Base-by-base conservation (phyloP, 2,329 filamentous ascomycete species). In the Colletotrichum sp. region DNA sequence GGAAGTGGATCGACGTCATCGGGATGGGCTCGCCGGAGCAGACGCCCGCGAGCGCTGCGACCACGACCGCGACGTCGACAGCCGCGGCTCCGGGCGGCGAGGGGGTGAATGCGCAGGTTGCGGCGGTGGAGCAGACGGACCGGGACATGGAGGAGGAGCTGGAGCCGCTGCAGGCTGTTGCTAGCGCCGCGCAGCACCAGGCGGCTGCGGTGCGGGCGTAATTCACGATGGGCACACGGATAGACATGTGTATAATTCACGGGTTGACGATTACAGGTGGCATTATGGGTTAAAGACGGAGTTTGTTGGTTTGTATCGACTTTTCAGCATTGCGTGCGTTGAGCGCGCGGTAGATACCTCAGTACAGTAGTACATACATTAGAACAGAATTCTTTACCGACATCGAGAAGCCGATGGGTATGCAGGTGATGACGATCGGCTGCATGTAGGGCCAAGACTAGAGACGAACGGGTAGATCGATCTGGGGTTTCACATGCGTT, bases 1-100 rank as follows among this genome's bases (percentile, higher is more conserved):
- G 90, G 90, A 81, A 83, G 57, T 90, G 87, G 87, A 87, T 92
- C 75, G 87, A 91, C 66, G 83, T 88, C 24, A 85, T 90, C 4
- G 90, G 89, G 9, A 83, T 91, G 77, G 90, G 87, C 30, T 78
- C 78, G 12, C 77, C 82, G 10, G 79, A 71, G 7, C 70, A 77
- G 70, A 26, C 28, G 21, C 34, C 72, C 39, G 39, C 39, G 18
- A 48, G 39, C 34, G 26, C 16, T 3, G 18, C 48, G 9, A 39
- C 26, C 26, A 21, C 72, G 6, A 70, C 71, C 32, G 60, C 67
- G 8, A 18, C 34, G 34, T 61, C 52, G 21, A 39, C 52, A 6
- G 64, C 67, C 0, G 52, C 57, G 24, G 36, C 43, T 7, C 65
- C 61, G 16, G 66, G 39, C n/a, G 24, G 55, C 1, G 52, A 61